Evolutionary conservation across 441 rosid species (phyloP).

Genomic region (Gossypium aridum): DNA sequence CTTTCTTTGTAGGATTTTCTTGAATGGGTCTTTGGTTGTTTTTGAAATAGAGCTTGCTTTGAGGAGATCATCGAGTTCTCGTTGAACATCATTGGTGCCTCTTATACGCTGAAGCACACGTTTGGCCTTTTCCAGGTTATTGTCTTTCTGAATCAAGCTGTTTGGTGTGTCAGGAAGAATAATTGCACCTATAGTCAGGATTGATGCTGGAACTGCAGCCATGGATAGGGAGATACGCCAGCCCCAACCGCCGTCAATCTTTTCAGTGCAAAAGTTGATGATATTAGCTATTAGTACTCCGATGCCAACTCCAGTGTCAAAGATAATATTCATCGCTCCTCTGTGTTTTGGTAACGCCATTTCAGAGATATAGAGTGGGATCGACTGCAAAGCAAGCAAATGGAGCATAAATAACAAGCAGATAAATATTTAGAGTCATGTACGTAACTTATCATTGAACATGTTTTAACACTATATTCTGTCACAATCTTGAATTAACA

Average conservation of each 20-base stretch:
- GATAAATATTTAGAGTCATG: not conserved
- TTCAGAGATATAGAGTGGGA: slow-evolving; percentile 54
- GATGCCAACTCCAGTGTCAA: slow-evolving; percentile 42
- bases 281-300: slow-evolving; percentile 40
- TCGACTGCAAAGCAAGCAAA: slow-evolving; percentile 27
- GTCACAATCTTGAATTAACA: not conserved
- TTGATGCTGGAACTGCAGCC: slow-evolving; percentile 46
- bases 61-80: slow-evolving; percentile 38
- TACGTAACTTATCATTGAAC: not conserved
- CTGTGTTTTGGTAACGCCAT: slow-evolving; percentile 53
- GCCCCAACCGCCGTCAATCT: slow-evolving; percentile 39
- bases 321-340: slow-evolving; percentile 53
- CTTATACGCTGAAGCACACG: slow-evolving; percentile 30
- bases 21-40: slow-evolving; percentile 22
- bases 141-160: slow-evolving; percentile 28
- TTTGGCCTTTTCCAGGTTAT: slow-evolving; percentile 26
- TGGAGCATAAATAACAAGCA: not conserved
- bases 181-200: slow-evolving; percentile 36
- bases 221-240: slow-evolving; percentile 57
- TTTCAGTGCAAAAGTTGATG: slow-evolving; percentile 35
- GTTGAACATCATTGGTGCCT: slow-evolving; percentile 33
- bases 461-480: not conserved
- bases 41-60: slow-evolving; percentile 24
- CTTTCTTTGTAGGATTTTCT: slow-evolving; percentile 25
- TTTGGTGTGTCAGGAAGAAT: slow-evolving; percentile 56